These are phyloP conservation scores for Trypanosoma cruzi DNA, from an alignment of 208 protist species.

Conservation along the genomic window DNA sequence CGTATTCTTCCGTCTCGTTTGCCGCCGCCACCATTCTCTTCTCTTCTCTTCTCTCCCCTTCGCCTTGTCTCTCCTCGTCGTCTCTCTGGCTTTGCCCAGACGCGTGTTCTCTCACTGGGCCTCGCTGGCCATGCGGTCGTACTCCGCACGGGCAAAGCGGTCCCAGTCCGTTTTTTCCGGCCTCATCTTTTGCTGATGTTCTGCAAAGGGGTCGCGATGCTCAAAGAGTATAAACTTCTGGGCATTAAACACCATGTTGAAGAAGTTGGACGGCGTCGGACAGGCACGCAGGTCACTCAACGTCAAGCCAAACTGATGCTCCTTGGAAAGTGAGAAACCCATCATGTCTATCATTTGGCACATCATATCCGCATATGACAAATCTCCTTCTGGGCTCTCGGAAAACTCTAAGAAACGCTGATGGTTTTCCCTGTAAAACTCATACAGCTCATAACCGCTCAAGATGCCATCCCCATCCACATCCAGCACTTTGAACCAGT, in stretches of 20 bases:
- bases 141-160: slow-evolving; percentile 92
- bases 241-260: slow-evolving; percentile 96
- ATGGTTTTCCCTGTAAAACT: slow-evolving; percentile 94
- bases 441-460: slow-evolving; percentile 93
- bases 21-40: no score
- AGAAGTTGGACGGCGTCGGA: slow-evolving; percentile 87
- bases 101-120: slow-evolving; percentile 43
- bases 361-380: slow-evolving; percentile 88
- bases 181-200: slow-evolving; percentile 69
- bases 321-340: slow-evolving; percentile 53
- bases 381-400: slow-evolving; percentile 55
- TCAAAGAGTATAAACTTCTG: slow-evolving; percentile 95
- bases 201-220: slow-evolving; percentile 88
- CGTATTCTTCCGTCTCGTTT: no score
- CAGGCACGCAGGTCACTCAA: slow-evolving; percentile 92
- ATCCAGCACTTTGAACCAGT: slow-evolving; percentile 96
- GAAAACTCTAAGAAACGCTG: slow-evolving; percentile 83
- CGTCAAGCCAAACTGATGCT: slow-evolving; percentile 65
- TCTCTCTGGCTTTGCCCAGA: slow-evolving; percentile 1
- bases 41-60: neutral
- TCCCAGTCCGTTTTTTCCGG: slow-evolving; percentile 93
- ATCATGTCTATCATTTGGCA: slow-evolving; percentile 97
- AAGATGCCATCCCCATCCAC: slow-evolving; percentile 95
- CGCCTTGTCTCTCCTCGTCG: neutral
- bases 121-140: slow-evolving; percentile 91